These are phyloP conservation scores for Pleomassaria siparia DNA, from an alignment of 2,329 filamentous ascomycete species.

Conservation along the genomic window DNA sequence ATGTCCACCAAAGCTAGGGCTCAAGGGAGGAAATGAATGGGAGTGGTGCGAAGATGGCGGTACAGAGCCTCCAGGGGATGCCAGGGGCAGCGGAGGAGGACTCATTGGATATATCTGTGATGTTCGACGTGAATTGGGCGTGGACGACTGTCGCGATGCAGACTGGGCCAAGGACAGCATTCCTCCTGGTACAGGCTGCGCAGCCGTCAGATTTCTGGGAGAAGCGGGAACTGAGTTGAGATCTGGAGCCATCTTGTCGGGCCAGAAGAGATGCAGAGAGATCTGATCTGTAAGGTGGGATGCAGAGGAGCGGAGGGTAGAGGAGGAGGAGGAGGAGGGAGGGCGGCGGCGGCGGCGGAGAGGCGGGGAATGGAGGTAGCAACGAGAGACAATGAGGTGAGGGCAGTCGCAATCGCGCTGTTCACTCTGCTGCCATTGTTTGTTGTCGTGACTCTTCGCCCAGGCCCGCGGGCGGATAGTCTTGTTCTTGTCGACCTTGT, in stretches of 20 bases:
- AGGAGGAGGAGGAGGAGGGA: too few species aligned
- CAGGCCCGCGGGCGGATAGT: conserved; percentile 5
- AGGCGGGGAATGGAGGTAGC: conserved; percentile 5
- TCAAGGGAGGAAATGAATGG: conserved; percentile 40
- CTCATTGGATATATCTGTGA: conserved; percentile 46
- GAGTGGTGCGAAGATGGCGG: conserved; percentile 33
- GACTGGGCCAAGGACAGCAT: conserved; percentile 14
- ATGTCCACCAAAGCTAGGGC: conserved; percentile 30
- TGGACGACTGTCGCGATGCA: conserved; percentile 36
- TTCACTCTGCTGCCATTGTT: conserved; percentile 19
- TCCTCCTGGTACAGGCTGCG: conserved; percentile 20
- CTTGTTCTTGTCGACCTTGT: conserved; percentile 9
- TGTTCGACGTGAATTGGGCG: conserved; percentile 46
- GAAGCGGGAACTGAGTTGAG: conserved; percentile 48
- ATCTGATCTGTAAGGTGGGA: not conserved
- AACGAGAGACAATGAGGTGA: conserved; percentile 1
- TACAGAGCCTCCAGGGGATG: conserved; percentile 37
- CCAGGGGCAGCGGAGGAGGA: conserved; percentile 46
- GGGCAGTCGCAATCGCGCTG: conserved; percentile 10
- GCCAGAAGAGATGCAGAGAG: not conserved
- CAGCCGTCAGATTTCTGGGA: conserved; percentile 18
- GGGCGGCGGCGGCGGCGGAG: too few species aligned
- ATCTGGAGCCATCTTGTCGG: conserved; percentile 51
- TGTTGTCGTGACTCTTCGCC: conserved; percentile 16
- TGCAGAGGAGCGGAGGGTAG: conserved; percentile 5